Base-by-base conservation (phyloP, 2,329 filamentous ascomycete genomes). In the Fonsecaea nubica region DNA sequence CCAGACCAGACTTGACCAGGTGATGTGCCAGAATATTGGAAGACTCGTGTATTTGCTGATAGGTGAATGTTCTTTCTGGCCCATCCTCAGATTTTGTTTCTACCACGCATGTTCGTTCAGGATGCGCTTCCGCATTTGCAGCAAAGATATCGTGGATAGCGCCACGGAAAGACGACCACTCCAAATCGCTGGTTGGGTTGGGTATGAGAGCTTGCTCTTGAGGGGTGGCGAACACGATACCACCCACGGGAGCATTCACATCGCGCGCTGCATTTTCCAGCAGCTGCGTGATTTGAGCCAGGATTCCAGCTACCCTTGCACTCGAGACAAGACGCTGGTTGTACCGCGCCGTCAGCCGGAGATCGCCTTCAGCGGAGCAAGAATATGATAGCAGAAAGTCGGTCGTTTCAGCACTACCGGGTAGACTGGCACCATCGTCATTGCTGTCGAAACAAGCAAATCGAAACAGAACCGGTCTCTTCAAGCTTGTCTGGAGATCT, bases 21-120 rank as follows among this genome's bases (percentile, higher is more conserved):
- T 96, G 87, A 79, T 96, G 89, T 25, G 92, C 91, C 6, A 97
- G 78, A 18, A 87, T 84, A 76, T 96, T 96, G 35, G 92, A 90
- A 0, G 90, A 89, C 80, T 97, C 90, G 75, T 93, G 86, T 75
- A 98, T 97, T 74, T 96, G 92, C 71, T 83, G 83, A 78, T 97
- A 98, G 30, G 89, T 94, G 78, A 95, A 97, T 57, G 79, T 80
- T 69, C 91, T 84, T 76, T 88, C 82, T 7, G 88, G 84, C 2
- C 83, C 81, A 35, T 74, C 78, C 58, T 73, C 76, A 0, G 76
- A 80, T 72, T 83, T 77, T 63, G 89, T 92, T 74, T 91, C 89
- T 1, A 90, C 83, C 3, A 92, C 88, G 73, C 89, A 92, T 63
- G 85, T 78, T 73, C 87, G 83, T 48, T 92, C 87, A 0, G 92